Evolutionary conservation across 345 rosid species (phyloP).

Genomic region (Xanthoceras sorbifolium): DNA sequence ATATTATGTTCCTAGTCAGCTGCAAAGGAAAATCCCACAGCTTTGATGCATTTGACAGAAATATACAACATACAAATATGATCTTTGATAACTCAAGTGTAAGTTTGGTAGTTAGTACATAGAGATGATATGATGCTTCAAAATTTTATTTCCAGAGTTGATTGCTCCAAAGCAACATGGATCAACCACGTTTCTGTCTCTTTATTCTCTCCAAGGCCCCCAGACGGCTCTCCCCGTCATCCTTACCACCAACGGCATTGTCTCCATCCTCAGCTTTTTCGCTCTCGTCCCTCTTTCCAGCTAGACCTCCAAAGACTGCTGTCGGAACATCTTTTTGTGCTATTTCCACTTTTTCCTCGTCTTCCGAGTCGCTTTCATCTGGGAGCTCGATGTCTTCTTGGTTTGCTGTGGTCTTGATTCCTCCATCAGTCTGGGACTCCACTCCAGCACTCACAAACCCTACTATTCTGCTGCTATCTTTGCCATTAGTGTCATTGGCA

Average conservation of each 20-base stretch:
- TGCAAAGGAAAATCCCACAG: neutral
- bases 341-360: slow-evolving; percentile 66
- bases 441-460: slow-evolving; percentile 96
- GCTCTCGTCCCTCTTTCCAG: slow-evolving; percentile 60
- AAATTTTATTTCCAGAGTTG: neutral
- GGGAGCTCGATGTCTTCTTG: slow-evolving; percentile 88
- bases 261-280: slow-evolving; percentile 32
- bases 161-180: neutral
- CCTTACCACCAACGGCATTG: slow-evolving; percentile 26
- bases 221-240: slow-evolving; percentile 45
- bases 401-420: slow-evolving; percentile 42
- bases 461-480: slow-evolving; percentile 56
- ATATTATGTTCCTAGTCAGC: no score
- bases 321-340: slow-evolving; percentile 79
- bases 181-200: slow-evolving; percentile 51
- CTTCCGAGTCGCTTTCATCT: slow-evolving; percentile 76
- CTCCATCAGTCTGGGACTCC: slow-evolving; percentile 60
- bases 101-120: neutral
- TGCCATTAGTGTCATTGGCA: slow-evolving; percentile 31
- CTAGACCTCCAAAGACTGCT: slow-evolving; percentile 80
- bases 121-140: neutral
- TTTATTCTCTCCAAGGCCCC: slow-evolving; percentile 90
- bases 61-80: neutral
- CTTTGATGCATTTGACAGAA: neutral
- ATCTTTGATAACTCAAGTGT: neutral